These are phyloP conservation scores for Apophysomyces trapeziformis DNA, from an alignment of 371 early-diverging fungal genomes.

Conservation along the genomic window DNA sequence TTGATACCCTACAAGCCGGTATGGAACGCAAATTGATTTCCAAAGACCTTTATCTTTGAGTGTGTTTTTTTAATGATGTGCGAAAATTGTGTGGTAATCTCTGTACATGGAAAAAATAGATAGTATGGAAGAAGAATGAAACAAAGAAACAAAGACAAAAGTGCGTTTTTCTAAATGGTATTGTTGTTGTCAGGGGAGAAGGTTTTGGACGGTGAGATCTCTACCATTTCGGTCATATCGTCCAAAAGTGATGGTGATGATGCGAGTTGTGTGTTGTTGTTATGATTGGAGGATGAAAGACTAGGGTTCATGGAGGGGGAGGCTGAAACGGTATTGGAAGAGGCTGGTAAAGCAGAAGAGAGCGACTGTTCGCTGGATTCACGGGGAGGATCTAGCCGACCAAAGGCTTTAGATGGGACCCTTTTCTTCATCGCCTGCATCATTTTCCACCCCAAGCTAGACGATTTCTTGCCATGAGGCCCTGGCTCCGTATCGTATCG, in stretches of 20 bases:
- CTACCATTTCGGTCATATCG: conserved; percentile 4
- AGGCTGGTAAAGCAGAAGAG: background rate
- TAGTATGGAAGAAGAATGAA: too few relatives aligned
- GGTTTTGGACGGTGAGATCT: background rate
- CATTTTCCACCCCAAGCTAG: conserved; percentile 39
- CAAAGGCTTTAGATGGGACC: conserved; percentile 14
- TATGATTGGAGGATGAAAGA: background rate
- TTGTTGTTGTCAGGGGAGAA: background rate
- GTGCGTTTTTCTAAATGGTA: too few relatives aligned
- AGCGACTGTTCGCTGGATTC: conserved; percentile 9
- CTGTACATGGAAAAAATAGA: too few relatives aligned
- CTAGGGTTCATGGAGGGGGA: conserved; percentile 2
- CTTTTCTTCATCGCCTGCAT: conserved; percentile 39
- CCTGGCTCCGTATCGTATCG: conserved; percentile 39
- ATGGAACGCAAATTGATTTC: too few relatives aligned
- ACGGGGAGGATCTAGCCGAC: background rate
- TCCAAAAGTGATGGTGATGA: background rate
- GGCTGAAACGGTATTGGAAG: too few relatives aligned
- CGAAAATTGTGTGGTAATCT: too few relatives aligned
- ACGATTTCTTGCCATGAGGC: conserved; percentile 14
- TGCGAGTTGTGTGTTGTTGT: background rate
- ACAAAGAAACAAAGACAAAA: too few relatives aligned
- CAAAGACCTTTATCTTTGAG: too few relatives aligned
- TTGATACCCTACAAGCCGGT: too few relatives aligned
- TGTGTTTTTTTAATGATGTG: too few relatives aligned